Percentiles rank a stretch among this genome's conserved stretches.
These are phyloP conservation scores for Brettanomyces bruxellensis DNA, from an alignment of 805 yeast species.

Conservation along the genomic window DNA sequence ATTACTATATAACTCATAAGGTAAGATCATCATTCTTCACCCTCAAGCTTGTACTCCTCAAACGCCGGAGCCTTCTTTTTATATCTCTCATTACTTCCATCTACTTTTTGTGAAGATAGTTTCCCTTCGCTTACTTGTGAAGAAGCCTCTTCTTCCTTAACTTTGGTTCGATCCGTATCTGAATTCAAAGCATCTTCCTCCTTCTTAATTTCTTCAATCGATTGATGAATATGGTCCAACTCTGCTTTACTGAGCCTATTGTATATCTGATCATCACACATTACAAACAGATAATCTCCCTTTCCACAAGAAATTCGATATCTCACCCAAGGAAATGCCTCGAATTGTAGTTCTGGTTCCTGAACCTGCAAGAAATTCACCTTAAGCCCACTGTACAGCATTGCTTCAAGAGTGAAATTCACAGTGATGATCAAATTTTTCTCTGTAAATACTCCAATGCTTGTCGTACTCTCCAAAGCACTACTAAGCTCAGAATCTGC, in stretches of 20 bases:
- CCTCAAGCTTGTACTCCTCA: slow-evolving; percentile 21
- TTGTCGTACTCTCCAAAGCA: slow-evolving; percentile 22
- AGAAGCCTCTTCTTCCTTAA: neutral
- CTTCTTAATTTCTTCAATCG: neutral
- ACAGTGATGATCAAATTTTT: slow-evolving; percentile 8
- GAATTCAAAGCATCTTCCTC: slow-evolving; percentile 1
- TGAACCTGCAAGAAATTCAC: slow-evolving; percentile 58
- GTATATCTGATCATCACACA: slow-evolving; percentile 17
- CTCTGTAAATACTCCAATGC: slow-evolving; percentile 3
- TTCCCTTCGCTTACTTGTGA: neutral
- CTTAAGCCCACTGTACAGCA: slow-evolving; percentile 57
- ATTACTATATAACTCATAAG: too few species aligned
- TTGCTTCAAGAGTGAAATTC: slow-evolving; percentile 52
- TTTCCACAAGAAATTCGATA: slow-evolving; percentile 35
- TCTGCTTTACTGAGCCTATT: slow-evolving; percentile 3
- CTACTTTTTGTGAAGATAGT: neutral
- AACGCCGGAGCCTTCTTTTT: slow-evolving; percentile 11
- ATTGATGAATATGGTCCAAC: slow-evolving; percentile 2
- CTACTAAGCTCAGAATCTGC: slow-evolving; percentile 13
- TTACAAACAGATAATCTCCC: slow-evolving; percentile 21
- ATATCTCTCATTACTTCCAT: slow-evolving; percentile 4
- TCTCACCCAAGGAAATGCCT: slow-evolving; percentile 72
- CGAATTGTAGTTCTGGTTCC: slow-evolving; percentile 48
- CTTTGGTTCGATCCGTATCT: neutral
- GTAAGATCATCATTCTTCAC: slow-evolving; percentile 2